Percentiles rank a stretch among this genome's conserved stretches.
These are phyloP conservation scores for Coemansia erecta DNA, from an alignment of 192 early-diverging fungal genomes.

Conservation along the genomic window DNA sequence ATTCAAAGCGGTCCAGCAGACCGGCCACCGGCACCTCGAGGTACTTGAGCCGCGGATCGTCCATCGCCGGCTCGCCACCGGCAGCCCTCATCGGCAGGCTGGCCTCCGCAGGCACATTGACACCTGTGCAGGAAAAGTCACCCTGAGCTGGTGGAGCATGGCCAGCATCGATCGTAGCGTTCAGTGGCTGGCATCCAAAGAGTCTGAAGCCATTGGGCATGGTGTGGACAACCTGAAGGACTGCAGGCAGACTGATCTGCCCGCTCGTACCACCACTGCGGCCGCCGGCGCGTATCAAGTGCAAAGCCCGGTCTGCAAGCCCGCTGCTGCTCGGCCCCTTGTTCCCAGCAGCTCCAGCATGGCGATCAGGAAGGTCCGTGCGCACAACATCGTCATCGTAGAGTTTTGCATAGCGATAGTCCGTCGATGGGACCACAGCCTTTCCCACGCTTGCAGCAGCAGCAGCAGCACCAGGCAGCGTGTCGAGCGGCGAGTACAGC, in stretches of 20 bases:
- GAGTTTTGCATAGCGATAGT: constrained; percentile 20
- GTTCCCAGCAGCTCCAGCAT: constrained; percentile 5
- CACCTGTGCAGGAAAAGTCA: constrained; percentile 9
- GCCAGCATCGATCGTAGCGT: background rate
- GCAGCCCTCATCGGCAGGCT: constrained; percentile 27
- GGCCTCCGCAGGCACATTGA: constrained; percentile 15
- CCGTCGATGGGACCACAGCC: background rate
- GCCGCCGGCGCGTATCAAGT: background rate
- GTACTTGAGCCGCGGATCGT: constrained; percentile 25
- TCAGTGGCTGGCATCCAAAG: constrained; percentile 25
- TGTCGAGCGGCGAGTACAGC: constrained; percentile 57
- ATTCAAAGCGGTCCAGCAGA: constrained; percentile 12
- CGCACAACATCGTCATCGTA: constrained; percentile 8
- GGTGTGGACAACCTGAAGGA: constrained; percentile 31
- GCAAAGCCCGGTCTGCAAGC: background rate
- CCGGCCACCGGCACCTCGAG: constrained; percentile 14
- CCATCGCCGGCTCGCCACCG: constrained; percentile 12
- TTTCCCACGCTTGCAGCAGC: background rate
- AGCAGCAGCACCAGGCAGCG: constrained; percentile 6
- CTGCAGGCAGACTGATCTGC: background rate
- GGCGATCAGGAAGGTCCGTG: constrained; percentile 7
- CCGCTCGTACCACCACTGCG: background rate
- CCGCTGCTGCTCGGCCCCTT: too few species aligned
- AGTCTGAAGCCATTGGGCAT: constrained; percentile 3
- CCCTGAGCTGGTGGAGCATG: background rate